Conservation (phyloP, 768 basidiomycete genomes). For the Crassisporium funariophilum region DNA sequence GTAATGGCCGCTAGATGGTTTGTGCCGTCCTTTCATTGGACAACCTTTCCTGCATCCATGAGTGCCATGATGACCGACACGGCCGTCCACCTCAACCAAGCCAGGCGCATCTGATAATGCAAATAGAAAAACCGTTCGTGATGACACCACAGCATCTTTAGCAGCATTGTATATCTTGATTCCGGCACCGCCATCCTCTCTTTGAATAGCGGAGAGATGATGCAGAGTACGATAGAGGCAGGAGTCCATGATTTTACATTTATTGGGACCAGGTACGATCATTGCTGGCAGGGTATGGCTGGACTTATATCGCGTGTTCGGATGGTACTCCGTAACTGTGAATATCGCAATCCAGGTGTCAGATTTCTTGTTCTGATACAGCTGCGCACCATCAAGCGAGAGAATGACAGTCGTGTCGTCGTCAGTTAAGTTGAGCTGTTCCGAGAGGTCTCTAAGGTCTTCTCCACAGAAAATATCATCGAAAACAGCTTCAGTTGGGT, state of each 20-base stretch:
- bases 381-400: constrained; percentile 42
- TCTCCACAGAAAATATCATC: constrained; percentile 23
- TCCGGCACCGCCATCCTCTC: constrained; percentile 24
- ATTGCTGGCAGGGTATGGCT: constrained; percentile 31
- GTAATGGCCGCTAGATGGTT: constrained; percentile 31
- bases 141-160: constrained; percentile 13
- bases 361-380: constrained; percentile 42
- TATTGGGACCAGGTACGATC: constrained; percentile 40
- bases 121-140: constrained; percentile 23
- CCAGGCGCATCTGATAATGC: constrained; percentile 33
- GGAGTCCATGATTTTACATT: constrained; percentile 37
- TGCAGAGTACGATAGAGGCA: constrained; percentile 34
- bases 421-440: constrained; percentile 16
- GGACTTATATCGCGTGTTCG: constrained; percentile 31
- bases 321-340: constrained; percentile 31
- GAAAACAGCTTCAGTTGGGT: constrained; percentile 5
- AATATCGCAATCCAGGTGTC: constrained; percentile 43
- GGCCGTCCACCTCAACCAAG: constrained; percentile 26
- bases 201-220: constrained; percentile 36
- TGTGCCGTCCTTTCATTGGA: constrained; percentile 30
- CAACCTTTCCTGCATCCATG: constrained; percentile 38
- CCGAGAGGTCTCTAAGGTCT: constrained; percentile 26
- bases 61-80: constrained; percentile 30
- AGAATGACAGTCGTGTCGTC: constrained; percentile 33
- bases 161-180: constrained; percentile 29